Conservation (phyloP, 1,284 basidiomycete genomes). For the Trametes hirsuta region DNA sequence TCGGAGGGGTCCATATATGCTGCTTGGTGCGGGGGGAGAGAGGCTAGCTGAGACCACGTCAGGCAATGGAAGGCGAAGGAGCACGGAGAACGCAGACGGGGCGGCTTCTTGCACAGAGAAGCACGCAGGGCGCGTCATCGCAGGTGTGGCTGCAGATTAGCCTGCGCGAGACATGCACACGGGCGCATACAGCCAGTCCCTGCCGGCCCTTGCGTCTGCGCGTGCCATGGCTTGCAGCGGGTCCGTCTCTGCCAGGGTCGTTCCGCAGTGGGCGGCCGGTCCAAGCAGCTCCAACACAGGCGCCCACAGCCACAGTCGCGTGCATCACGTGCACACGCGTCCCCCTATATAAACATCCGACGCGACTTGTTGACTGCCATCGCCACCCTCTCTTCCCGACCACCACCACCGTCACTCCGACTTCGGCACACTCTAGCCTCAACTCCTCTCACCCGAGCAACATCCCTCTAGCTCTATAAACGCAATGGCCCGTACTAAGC, state of each 20-base stretch:
- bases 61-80: constrained; percentile 5
- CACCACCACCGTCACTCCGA: constrained; percentile 19
- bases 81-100: neutral
- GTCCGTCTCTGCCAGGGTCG: no score
- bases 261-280: neutral
- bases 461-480: constrained; percentile 11
- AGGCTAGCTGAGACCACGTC: constrained; percentile 11
- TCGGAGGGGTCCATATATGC: constrained; percentile 7
- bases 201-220: neutral
- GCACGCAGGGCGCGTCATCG: neutral
- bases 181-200: constrained; percentile 5
- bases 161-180: neutral
- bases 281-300: neutral
- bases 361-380: constrained; percentile 30
- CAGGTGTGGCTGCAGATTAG: neutral
- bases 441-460: constrained; percentile 3
- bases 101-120: neutral
- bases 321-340: constrained; percentile 31
- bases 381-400: constrained; percentile 23
- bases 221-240: neutral
- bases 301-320: constrained; percentile 31
- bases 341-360: constrained; percentile 28
- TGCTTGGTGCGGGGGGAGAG: neutral
- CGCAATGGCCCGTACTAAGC: constrained; percentile 65
- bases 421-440: constrained; percentile 12